phyloP scores from a whole-genome alignment of 1,139 yeast genomes.

The Saccharomyces hybrid region DNA sequence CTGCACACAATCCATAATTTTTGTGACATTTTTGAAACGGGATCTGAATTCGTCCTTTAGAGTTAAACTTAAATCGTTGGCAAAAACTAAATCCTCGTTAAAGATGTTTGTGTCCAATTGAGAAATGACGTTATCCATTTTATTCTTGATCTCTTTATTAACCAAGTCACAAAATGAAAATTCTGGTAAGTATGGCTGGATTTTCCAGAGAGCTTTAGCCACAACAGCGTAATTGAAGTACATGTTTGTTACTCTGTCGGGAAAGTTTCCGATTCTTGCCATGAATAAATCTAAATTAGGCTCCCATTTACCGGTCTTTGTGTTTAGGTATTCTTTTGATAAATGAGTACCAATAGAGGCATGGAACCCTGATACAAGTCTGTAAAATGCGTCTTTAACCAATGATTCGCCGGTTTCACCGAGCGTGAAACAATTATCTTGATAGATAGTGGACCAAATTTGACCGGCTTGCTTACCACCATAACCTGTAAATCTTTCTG shows the following conservation, averaged over 20 bases:
- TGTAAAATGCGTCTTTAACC: constrained; percentile 82
- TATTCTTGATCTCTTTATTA: constrained; percentile 42
- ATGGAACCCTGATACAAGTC: constrained; percentile 89
- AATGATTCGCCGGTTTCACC: constrained; percentile 51
- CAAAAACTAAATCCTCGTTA: constrained; percentile 52
- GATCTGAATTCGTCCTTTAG: constrained; percentile 72
- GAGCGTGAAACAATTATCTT: constrained; percentile 73
- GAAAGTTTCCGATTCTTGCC: constrained; percentile 82
- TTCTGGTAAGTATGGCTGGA: constrained; percentile 42
- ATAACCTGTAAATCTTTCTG: constrained; percentile 95
- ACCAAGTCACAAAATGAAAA: constrained; percentile 45
- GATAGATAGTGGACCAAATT: constrained; percentile 90
- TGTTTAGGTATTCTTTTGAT: constrained; percentile 74
- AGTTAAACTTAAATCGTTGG: constrained; percentile 36
- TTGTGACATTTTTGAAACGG: constrained; percentile 82
- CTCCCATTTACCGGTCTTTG: constrained; percentile 69
- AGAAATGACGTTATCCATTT: constrained; percentile 36
- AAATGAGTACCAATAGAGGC: constrained; percentile 93
- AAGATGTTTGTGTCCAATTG: constrained; percentile 44
- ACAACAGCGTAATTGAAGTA: constrained; percentile 90
- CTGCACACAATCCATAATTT: constrained; percentile 96
- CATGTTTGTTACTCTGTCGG: constrained; percentile 82
- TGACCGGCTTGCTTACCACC: constrained; percentile 87
- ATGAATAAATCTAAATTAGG: constrained; percentile 79
- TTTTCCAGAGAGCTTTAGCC: constrained; percentile 70